A percentile compares a stretch with the other conserved stretches of the same genome.
phyloP scores from a whole-genome alignment of 139 green algal species.

The Chlorella sorokiniana region DNA sequence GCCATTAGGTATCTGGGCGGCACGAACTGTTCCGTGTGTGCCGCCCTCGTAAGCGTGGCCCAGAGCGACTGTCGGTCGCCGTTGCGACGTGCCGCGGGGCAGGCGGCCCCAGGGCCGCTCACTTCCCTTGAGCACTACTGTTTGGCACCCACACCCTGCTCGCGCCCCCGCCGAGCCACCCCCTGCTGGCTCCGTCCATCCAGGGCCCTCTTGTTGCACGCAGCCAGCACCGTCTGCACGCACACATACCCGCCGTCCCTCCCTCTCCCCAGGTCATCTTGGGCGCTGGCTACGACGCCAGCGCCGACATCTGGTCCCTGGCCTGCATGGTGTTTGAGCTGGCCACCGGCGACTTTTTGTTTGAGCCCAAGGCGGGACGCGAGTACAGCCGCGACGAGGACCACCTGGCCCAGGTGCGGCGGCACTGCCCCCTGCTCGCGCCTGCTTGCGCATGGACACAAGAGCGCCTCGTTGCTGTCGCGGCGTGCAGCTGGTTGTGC shows the following conservation, averaged over 20 bases:
- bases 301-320: constrained; percentile 96
- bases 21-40: constrained; percentile 33
- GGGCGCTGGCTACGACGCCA: constrained; percentile 86
- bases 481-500: too few relatives aligned
- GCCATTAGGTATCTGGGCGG: constrained; percentile 54
- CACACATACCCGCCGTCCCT: neutral
- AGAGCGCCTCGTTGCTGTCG: too few relatives aligned
- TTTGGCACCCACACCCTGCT: constrained; percentile 32
- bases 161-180: neutral
- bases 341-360: constrained; percentile 96
- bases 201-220: neutral
- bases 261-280: constrained; percentile 71
- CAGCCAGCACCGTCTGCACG: neutral
- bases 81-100: constrained; percentile 45
- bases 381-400: constrained; percentile 92
- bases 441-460: too few relatives aligned
- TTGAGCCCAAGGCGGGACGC: constrained; percentile 56
- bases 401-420: constrained; percentile 88
- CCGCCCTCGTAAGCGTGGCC: constrained; percentile 52
- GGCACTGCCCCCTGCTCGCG: too few relatives aligned
- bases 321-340: constrained; percentile 99
- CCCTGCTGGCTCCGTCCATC: neutral
- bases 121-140: constrained; percentile 41
- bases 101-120: constrained; percentile 16
- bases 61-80: constrained; percentile 34